These are phyloP conservation scores for Candida ascalaphidarum DNA, from an alignment of 805 yeast species.

Conservation along the genomic window DNA sequence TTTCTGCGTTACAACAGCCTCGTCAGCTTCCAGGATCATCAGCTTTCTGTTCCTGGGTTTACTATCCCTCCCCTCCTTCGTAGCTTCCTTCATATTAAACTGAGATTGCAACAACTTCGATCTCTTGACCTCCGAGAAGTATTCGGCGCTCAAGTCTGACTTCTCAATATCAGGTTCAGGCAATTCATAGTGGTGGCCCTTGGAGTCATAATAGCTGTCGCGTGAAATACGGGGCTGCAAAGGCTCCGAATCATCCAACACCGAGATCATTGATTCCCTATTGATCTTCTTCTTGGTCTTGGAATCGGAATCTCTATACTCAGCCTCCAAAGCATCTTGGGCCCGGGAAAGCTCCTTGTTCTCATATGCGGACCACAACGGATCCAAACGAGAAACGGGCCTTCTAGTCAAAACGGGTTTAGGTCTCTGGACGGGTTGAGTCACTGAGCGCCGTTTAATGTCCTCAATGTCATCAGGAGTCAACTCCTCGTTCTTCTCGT, in stretches of 20 bases:
- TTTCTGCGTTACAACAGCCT: not conserved
- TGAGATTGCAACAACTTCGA: conserved; percentile 37
- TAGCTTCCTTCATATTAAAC: conserved; percentile 12
- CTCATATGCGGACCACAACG: conserved; percentile 45
- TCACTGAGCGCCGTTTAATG: conserved; percentile 37
- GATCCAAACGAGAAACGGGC: conserved; percentile 51
- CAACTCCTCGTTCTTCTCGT: conserved; percentile 21
- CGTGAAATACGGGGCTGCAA: conserved; percentile 3
- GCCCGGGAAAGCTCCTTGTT: conserved; percentile 36
- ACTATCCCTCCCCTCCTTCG: conserved; percentile 1
- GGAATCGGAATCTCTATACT: conserved; percentile 15
- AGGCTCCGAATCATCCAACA: conserved; percentile 13
- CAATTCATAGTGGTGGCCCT: conserved; percentile 16
- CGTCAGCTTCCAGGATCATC: not conserved
- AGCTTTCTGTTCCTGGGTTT: not conserved
- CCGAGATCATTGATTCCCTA: conserved; percentile 29
- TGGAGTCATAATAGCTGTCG: conserved; percentile 5
- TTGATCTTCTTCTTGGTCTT: conserved; percentile 8
- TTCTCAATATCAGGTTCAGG: conserved; percentile 29
- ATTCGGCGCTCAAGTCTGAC: conserved; percentile 33
- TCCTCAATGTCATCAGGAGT: conserved; percentile 37
- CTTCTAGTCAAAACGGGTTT: conserved; percentile 39
- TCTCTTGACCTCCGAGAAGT: conserved; percentile 35
- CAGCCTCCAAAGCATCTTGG: conserved; percentile 32
- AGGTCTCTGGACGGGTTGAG: conserved; percentile 30